Percentiles rank a stretch among this genome's conserved stretches.
These are phyloP conservation scores for Ustilago esculenta DNA, from an alignment of 1,284 basidiomycete genomes.

Conservation along the genomic window DNA sequence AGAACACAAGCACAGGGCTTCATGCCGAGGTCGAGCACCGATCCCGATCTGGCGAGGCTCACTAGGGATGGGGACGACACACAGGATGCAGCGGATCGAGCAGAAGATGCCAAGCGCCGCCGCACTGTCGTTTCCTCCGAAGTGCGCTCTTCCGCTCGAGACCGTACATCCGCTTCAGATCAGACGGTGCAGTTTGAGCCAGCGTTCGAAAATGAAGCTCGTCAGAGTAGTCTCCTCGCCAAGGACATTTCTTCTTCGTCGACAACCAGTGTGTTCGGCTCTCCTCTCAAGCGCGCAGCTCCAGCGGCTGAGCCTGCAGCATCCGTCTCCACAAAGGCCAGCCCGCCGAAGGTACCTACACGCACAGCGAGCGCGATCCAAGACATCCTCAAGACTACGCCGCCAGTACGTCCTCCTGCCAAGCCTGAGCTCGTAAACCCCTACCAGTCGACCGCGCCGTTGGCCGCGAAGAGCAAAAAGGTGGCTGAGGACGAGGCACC, in stretches of 20 bases:
- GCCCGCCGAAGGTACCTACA: slow-evolving; percentile 28
- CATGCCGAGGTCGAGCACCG: slow-evolving; percentile 37
- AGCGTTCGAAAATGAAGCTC: slow-evolving; percentile 23
- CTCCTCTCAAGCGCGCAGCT: slow-evolving; percentile 34
- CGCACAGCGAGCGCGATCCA: slow-evolving; percentile 54
- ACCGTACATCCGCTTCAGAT: neutral
- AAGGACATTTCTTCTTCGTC: slow-evolving; percentile 21
- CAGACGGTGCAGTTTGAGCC: slow-evolving; percentile 35
- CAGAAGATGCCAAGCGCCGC: slow-evolving; percentile 41
- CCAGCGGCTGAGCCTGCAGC: slow-evolving; percentile 19
- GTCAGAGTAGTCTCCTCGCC: slow-evolving; percentile 39
- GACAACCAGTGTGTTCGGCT: neutral
- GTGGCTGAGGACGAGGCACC: neutral
- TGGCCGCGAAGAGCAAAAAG: slow-evolving; percentile 24
- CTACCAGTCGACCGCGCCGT: slow-evolving; percentile 48
- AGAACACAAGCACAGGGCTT: slow-evolving; percentile 7
- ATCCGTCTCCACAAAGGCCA: slow-evolving; percentile 1
- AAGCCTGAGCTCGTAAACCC: slow-evolving; percentile 61
- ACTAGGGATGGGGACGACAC: slow-evolving; percentile 10
- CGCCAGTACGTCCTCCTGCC: slow-evolving; percentile 39
- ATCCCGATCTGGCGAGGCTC: slow-evolving; percentile 28
- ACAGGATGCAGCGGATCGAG: slow-evolving; percentile 19
- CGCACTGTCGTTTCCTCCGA: slow-evolving; percentile 13
- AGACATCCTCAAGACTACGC: slow-evolving; percentile 50
- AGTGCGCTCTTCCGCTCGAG: neutral